A percentile compares a stretch with the other conserved stretches of the same genome.
These are phyloP conservation scores for Tubosaeta brunneosetosa DNA, from an alignment of 768 basidiomycete species.

Conservation along the genomic window DNA sequence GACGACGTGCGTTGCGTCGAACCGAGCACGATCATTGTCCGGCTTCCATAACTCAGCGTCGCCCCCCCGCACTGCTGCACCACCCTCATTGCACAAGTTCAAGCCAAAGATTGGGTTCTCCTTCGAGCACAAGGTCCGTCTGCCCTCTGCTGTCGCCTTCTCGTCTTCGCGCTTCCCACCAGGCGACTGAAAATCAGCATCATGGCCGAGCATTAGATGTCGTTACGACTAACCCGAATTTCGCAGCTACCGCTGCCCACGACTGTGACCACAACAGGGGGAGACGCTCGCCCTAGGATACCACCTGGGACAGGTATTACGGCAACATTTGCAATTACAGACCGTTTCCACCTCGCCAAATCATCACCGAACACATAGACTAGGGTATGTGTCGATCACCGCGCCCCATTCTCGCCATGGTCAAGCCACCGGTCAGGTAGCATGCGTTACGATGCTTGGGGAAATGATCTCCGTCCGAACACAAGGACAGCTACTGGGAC, in stretches of 20 bases:
- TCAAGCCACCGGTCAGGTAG: constrained; percentile 33
- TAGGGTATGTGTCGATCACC: constrained; percentile 38
- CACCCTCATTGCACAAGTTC: constrained; percentile 35
- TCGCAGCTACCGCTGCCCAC: constrained; percentile 19
- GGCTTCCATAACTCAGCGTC: constrained; percentile 77
- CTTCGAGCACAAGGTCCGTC: constrained; percentile 49
- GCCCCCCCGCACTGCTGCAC: constrained; percentile 16
- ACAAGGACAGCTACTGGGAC: constrained; percentile 16
- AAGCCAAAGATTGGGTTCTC: constrained; percentile 62
- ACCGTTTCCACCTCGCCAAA: constrained; percentile 21
- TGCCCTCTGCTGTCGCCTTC: constrained; percentile 14
- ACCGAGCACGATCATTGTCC: no score
- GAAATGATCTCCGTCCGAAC: constrained; percentile 35
- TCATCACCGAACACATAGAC: constrained; percentile 29
- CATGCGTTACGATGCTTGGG: constrained; percentile 30
- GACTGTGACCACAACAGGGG: constrained; percentile 26
- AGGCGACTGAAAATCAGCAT: constrained; percentile 26
- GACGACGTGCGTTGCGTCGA: no score
- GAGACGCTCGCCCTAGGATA: constrained; percentile 22
- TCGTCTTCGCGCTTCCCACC: constrained; percentile 30
- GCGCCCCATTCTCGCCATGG: constrained; percentile 36
- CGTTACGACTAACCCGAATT: constrained; percentile 28
- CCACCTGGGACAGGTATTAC: constrained; percentile 17
- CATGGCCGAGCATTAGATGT: constrained; percentile 41
- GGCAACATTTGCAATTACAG: constrained; percentile 20